A percentile compares a stretch with the other conserved stretches of the same genome.
phyloP scores from a whole-genome alignment of 2,329 filamentous ascomycete species.

The Cladosporium halotolerans region DNA sequence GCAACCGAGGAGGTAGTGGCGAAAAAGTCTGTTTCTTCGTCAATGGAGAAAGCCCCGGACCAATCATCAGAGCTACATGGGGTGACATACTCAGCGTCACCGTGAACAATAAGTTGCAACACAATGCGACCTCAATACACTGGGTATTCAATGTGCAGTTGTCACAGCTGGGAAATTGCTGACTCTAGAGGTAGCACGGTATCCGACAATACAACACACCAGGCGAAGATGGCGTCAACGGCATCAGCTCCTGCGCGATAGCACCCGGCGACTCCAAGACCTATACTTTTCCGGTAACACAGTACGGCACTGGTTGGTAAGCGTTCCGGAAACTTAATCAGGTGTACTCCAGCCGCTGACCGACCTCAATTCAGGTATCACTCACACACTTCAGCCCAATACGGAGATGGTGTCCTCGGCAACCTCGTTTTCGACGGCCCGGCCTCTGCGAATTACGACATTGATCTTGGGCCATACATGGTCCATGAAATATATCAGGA shows the following conservation, averaged over 20 bases:
- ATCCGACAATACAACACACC: conserved; percentile 51
- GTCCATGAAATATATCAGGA: conserved; percentile 29
- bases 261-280: conserved; percentile 46
- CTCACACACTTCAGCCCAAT: conserved; percentile 38
- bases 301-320: conserved; percentile 36
- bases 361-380: conserved; percentile 28
- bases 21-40: conserved; percentile 40
- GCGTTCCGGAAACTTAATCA: no score
- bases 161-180: neutral
- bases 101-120: conserved; percentile 46
- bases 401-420: conserved; percentile 38
- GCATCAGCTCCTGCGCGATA: conserved; percentile 41
- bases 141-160: neutral
- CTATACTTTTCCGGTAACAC: conserved; percentile 51
- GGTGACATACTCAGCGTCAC: conserved; percentile 44
- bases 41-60: conserved; percentile 59
- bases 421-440: conserved; percentile 39
- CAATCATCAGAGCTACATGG: conserved; percentile 51
- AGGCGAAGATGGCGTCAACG: conserved; percentile 51
- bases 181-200: conserved; percentile 50
- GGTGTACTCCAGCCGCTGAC: no score
- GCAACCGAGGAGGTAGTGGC: conserved; percentile 41
- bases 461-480: conserved; percentile 26
- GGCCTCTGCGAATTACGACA: conserved; percentile 36
- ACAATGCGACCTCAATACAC: conserved; percentile 46